Evolutionary conservation across 352 stramenopile genomes (phyloP), one percentile per base, ranked within the genome.

Genomic region (Salisapilia sapeloensis): DNA sequence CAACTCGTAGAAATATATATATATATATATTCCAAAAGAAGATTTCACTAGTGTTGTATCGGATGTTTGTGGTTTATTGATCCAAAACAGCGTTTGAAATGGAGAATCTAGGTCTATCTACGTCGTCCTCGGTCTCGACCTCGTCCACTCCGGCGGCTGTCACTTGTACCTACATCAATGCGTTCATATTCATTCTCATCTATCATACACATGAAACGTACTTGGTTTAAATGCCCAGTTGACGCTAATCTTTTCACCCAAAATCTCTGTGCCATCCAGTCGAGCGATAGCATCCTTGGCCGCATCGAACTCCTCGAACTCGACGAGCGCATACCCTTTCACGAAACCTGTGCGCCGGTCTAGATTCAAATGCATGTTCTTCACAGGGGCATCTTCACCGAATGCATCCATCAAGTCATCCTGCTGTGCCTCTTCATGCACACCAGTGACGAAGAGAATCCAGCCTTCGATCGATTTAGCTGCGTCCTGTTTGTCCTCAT

Each of bases 321-420:
- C 87, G 23, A 98, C 67, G 13, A 97, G 62, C 26, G 86, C 87
- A 53, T 97, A 98, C 16, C 90, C 84, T 54, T 97, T 97, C 24
- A 96, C 81, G 49, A 96, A 96, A 24, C 93, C 92, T 18, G 90
- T 96, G 40, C 83, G 71, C 34, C 92, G 61, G 56, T 98, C 91
- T 19, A 97, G 50, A 46, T 96, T 97, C 53, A 98, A 55, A 54
- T 96, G 82, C 46, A 98, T 53, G 51, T 97, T 95, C 54, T 95
- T 96, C 6, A 98, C 83, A 20, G 76, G 65, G n/a, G 91, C 91
- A 53, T 92, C 89, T 40, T 97, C 92, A 26, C 69, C 76, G 49
- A 97, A 98, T 4, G 63, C 67, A 48, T 98, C 92, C 35, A 96
- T 58, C 29, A 98, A 55, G 49, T 98, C 84, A 45, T 98, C 93